Evolutionary conservation across 768 basidiomycete species (phyloP), one percentile per base, ranked within the genome.

Genomic region (Panaeolus cyanescens): DNA sequence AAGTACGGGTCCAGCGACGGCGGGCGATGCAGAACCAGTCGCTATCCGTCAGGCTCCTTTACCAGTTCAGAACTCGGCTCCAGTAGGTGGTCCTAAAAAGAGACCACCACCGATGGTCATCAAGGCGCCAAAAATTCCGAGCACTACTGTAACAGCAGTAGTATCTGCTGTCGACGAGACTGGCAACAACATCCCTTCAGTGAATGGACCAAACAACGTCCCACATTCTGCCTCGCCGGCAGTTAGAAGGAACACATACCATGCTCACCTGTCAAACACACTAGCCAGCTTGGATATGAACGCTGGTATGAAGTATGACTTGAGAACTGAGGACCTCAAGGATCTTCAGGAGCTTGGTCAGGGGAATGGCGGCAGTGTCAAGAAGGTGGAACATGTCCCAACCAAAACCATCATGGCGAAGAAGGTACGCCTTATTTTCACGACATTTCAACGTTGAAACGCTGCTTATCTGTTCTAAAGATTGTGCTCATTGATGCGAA

Each of bases 321-420:
- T 99, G 67, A 81, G 86, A 67, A 88, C 90, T 67, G 95, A 96
- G 72, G 97, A 99, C 73, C 79, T 99, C 71, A 90, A 90, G 75
- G 92, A 96, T 65, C 71, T 99, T 50, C 85, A 86, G 58, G 97
- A 99, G 74, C 83, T 99, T 3, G 97, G 97, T 3, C 89, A 93
- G 65, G 97, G 97, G 3, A 99, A 99, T 70, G 96, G 97, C 1
- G 97, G 97, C 58, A 97, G 96, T 58, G 97, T 99, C 54, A 95
- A 95, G 76, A 93, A 92, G 76, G 96, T 97, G 17, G 88, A 96
- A 74, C 97, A 99, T 71, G 81, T 85, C 13, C 95, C 95, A 12
- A 93, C 95, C 32, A 89, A 90, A 36, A 94, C 88, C 15, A 85
- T 95, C 67, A 99, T 99, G 96, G 97, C 97, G 4, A 96, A 97